Evolutionary conservation across 371 early-diverging fungal genomes (phyloP).

Genomic region (Mucor velutinosus): DNA sequence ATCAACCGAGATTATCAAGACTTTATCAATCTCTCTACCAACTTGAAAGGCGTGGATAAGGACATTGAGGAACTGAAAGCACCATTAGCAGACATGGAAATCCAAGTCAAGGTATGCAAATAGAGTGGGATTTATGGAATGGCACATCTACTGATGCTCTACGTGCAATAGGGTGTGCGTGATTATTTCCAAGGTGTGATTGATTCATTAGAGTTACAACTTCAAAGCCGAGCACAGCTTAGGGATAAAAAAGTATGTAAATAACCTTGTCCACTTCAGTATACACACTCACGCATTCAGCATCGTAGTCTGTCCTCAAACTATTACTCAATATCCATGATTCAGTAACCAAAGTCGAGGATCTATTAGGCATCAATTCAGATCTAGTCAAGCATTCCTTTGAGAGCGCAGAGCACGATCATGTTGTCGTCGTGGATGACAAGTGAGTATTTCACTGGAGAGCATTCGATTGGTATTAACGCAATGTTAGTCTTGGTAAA

Average conservation of each 20-base stretch:
- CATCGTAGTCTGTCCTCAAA: conserved; percentile 58
- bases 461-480: background rate
- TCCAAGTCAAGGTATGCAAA: conserved; percentile 56
- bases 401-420: conserved; percentile 8
- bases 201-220: conserved; percentile 58
- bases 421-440: conserved; percentile 19
- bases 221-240: conserved; percentile 63
- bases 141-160: background rate
- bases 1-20: conserved; percentile 84
- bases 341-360: conserved; percentile 76
- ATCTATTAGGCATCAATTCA: conserved; percentile 62
- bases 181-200: conserved; percentile 57
- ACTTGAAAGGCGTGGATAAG: conserved; percentile 76
- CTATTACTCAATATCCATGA: conserved; percentile 73
- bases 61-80: conserved; percentile 63
- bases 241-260: conserved; percentile 67
- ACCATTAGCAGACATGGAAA: conserved; percentile 63
- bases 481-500: conserved; percentile 43
- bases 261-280: background rate
- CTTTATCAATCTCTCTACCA: conserved; percentile 79
- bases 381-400: conserved; percentile 27
- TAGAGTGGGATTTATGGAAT: background rate
- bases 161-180: conserved; percentile 40
- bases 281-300: background rate
- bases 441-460: background rate